Conservation (phyloP, 352 stramenopile genomes). For the Globisporangium camurandrum region DNA sequence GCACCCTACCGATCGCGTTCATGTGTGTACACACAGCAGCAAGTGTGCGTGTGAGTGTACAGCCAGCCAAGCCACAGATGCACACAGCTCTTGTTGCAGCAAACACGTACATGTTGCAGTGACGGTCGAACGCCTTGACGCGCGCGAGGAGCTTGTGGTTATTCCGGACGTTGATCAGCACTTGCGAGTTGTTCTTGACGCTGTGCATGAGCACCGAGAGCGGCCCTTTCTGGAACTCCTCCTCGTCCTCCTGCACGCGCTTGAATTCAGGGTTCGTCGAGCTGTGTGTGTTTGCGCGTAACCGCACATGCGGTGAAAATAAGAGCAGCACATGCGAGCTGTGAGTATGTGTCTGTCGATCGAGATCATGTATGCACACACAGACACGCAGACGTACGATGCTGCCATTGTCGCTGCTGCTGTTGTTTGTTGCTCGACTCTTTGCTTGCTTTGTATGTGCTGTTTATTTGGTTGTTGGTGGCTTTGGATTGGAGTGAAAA, state of each 20-base stretch:
- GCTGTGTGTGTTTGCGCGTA: constrained; percentile 5
- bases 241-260: constrained; percentile 83
- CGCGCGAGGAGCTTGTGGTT: constrained; percentile 99
- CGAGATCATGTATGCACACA: not conserved
- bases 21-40: not conserved
- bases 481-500: no score
- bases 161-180: constrained; percentile 99
- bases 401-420: constrained; percentile 1
- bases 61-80: not conserved
- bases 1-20: constrained; percentile 59
- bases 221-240: constrained; percentile 95
- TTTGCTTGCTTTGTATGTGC: not conserved
- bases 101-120: constrained; percentile 98
- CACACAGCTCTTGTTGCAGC: not conserved
- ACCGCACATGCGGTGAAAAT: no score
- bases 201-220: constrained; percentile 97
- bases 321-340: no score
- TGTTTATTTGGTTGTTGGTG: not conserved
- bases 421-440: not conserved
- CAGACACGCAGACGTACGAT: not conserved
- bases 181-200: constrained; percentile 97
- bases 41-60: no score
- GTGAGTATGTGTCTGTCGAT: not conserved
- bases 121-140: constrained; percentile 99
- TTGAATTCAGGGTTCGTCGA: constrained; percentile 56